Conservation (phyloP, 495 filamentous ascomycete genomes). For the Eremomyces bilateralis region DNA sequence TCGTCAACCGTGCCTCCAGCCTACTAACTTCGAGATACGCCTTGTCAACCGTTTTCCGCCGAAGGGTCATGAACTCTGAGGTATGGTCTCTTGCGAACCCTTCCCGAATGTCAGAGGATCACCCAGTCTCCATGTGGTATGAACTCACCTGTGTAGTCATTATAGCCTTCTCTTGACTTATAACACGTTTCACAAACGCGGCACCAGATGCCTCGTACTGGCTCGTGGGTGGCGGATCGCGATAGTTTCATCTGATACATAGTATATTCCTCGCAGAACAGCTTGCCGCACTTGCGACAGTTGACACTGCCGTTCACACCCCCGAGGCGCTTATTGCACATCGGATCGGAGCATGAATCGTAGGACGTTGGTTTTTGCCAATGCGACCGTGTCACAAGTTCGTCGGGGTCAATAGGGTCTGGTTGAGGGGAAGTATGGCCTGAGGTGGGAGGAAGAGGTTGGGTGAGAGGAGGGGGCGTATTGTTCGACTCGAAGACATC, state of each 20-base stretch:
- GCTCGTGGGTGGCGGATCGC: slow-evolving; percentile 73
- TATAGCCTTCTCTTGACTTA: slow-evolving; percentile 88
- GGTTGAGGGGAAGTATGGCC: slow-evolving; percentile 13
- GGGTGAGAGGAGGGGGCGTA: slow-evolving; percentile 17
- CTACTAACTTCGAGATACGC: slow-evolving; percentile 67
- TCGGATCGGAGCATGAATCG: slow-evolving; percentile 70
- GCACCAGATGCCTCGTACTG: slow-evolving; percentile 81
- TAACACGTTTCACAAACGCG: slow-evolving; percentile 95
- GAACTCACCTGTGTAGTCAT: slow-evolving; percentile 51
- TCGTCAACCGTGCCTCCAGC: slow-evolving; percentile 77
- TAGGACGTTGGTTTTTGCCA: slow-evolving; percentile 60
- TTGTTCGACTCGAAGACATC: slow-evolving; percentile 97
- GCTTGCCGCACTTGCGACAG: slow-evolving; percentile 71
- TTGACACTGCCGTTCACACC: slow-evolving; percentile 68
- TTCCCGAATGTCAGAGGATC: slow-evolving; percentile 7
- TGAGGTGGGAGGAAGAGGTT: slow-evolving; percentile 3
- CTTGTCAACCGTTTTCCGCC: slow-evolving; percentile 63
- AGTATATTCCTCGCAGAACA: slow-evolving; percentile 95
- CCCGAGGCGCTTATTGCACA: slow-evolving; percentile 59
- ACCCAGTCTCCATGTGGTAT: neutral
- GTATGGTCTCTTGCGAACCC: slow-evolving; percentile 47
- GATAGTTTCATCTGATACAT: slow-evolving; percentile 99
- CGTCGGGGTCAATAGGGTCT: slow-evolving; percentile 47
- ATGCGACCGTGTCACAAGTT: slow-evolving; percentile 66
- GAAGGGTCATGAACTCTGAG: slow-evolving; percentile 37